Evolutionary conservation across 495 filamentous ascomycete genomes (phyloP), one percentile per base, ranked within the genome.

Genomic region (Neurospora sp.): DNA sequence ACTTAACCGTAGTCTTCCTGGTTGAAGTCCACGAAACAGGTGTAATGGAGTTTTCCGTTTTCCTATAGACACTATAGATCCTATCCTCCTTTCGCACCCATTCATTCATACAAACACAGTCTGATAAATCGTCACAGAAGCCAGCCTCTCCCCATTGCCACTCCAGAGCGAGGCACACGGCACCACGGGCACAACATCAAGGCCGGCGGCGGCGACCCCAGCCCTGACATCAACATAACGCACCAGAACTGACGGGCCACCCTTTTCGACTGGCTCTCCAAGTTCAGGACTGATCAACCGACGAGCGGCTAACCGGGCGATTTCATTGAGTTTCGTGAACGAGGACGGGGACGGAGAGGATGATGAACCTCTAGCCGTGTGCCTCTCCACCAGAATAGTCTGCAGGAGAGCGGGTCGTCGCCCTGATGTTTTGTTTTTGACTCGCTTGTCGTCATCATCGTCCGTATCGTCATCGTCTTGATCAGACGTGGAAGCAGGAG

Each of bases 351-450:
- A 2, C 0, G 18, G 0, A 2, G 20, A 12, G 12, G 46, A 23
- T 14, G 20, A 23, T 23, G 20, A 38, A 9, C 27, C 16, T 6
- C 18, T 39, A 41, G 18, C n/a, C n/a, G n/a, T 39, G 10, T 31
- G 48, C 23, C 31, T 41, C 44, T 78, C 76, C 20, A 69, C 74
- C n/a, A 78, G 72, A 16, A 76, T 54, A 2, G 76, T 79, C 74
- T 79, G 78, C 14, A 79, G 74, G 38, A 79, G 70, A 20, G 54
- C 12, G 23, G 54, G 54, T 18, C 1, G 23, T 3, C 11, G 46
- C 2, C 44, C 44, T 11, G 44, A 42, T 18, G 44, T 0, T 23
- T 5, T 5, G 0, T 62, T 62, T 62, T 71, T 54, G 69, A 54
- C 20, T 42, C 69, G 46, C 16, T 37, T 44, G 3, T 48, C 66